Base-by-base conservation (phyloP, 371 early-diverging fungal genomes). In the Mortierella sp. region DNA sequence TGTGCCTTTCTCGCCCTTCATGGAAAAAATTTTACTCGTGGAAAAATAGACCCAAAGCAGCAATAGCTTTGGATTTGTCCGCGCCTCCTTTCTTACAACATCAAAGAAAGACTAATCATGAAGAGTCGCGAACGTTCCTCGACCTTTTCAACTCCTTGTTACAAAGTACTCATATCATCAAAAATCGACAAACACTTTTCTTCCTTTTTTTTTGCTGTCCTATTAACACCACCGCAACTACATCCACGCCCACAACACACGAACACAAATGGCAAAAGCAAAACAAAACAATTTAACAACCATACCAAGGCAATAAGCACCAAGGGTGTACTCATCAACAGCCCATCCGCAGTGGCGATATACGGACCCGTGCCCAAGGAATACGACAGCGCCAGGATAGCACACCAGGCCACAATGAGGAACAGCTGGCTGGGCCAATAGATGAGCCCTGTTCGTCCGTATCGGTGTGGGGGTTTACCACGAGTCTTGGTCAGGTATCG, bases 381-480 rank as follows among this genome's bases (percentile, higher is more conserved):
- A 68, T 71, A 80, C 38, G 77, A n/a, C 58, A 83, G 70, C 0
- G 46, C 79, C 38, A 81, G 32, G n/a, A 75, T 56, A 41, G 74
- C n/a, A n/a, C 76, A 32, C 38, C 56, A 54, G 18, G 74, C 78
- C 2, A 48, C 38, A 8, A 65, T 35, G 56, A 81, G 65, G 21
- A 78, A 75, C 35, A 86, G 6, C 55, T 86, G 86, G 18, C 58
- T 58, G 12, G 86, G 82, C 86, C 82, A 86, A 41, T 77, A 82
- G 60, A 86, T 82, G 58, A 70, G 55, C 35, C 77, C 76, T 5
- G 82, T 86, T 41, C 86, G 79, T 24, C 86, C 86, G 63, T 79
- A 82, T 18, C 24, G 24, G 44, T 86, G 86, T 1, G 79, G 77
- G 5, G 41, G 48, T n/a, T 32, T n/a, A 8, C 68, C 68, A 38